Percentiles rank a stretch among this genome's conserved stretches.
Conservation (phyloP, 1,139 yeast genomes). For the Kodamaea alishanica region DNA sequence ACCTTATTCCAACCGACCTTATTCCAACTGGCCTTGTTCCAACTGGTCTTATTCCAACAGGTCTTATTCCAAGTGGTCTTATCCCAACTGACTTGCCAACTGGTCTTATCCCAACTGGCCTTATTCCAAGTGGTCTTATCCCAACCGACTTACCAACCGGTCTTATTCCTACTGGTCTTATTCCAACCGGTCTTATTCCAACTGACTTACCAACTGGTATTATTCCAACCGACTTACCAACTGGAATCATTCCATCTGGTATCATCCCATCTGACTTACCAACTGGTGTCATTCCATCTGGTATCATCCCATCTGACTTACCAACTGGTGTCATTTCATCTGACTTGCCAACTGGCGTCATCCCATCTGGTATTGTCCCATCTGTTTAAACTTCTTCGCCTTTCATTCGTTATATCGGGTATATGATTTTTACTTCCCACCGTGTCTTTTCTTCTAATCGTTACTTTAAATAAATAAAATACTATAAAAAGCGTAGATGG, state of each 20-base stretch:
- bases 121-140: not conserved
- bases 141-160: constrained; percentile 13
- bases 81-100: not conserved
- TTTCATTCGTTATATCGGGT: too few species aligned
- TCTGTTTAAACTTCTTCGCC: not conserved
- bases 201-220: not conserved
- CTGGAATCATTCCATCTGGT: not conserved
- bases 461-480: too few species aligned
- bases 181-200: constrained; percentile 1
- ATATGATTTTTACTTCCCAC: too few species aligned
- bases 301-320: constrained; percentile 1
- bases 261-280: not conserved
- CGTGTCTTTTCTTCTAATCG: too few species aligned
- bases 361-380: constrained; percentile 1
- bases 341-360: not conserved
- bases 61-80: constrained; percentile 1
- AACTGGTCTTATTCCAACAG: not conserved
- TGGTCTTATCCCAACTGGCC: not conserved
- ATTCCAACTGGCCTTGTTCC: not conserved
- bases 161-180: not conserved
- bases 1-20: not conserved
- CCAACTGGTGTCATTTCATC: not conserved
- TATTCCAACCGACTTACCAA: constrained; percentile 1
- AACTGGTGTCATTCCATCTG: constrained; percentile 1
- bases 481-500: too few species aligned